Evolutionary conservation across 1,284 basidiomycete species (phyloP).

Genomic region (Peniophora sp.): DNA sequence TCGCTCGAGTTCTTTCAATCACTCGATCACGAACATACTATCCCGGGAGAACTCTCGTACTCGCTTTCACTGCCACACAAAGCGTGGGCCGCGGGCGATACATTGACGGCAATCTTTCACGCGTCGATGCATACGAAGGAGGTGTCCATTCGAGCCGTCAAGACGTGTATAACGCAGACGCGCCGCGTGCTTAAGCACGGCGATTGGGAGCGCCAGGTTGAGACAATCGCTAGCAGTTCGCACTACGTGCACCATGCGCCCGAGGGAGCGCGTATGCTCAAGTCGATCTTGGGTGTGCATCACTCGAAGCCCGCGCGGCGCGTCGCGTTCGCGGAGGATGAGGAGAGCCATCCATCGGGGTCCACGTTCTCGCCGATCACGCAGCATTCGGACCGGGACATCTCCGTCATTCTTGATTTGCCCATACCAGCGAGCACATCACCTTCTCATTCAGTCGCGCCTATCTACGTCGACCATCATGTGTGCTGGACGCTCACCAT

Average conservation of each 20-base stretch:
- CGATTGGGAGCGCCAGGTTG: background rate
- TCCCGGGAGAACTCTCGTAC: slow-evolving; percentile 85
- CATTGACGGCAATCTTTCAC: slow-evolving; percentile 65
- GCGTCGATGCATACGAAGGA: slow-evolving; percentile 77
- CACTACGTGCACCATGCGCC: background rate
- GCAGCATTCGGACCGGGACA: background rate
- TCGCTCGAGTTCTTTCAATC: slow-evolving; percentile 85
- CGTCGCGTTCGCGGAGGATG: too few relatives aligned
- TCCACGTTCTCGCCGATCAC: background rate
- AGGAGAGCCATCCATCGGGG: background rate
- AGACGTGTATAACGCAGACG: background rate
- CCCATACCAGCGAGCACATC: slow-evolving; percentile 35
- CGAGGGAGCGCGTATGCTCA: background rate
- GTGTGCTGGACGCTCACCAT: slow-evolving; percentile 19
- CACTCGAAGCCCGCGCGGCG: background rate
- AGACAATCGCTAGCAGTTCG: background rate
- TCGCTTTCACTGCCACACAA: slow-evolving; percentile 69
- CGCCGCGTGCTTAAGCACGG: background rate
- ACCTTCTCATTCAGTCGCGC: slow-evolving; percentile 51
- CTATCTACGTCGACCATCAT: slow-evolving; percentile 58
- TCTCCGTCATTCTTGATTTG: slow-evolving; percentile 26
- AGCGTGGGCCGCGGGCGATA: slow-evolving; percentile 78
- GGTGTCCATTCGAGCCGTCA: slow-evolving; percentile 43
- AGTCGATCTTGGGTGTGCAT: background rate
- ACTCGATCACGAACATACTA: slow-evolving; percentile 80